Base-by-base conservation (phyloP, 768 basidiomycete genomes). In the Amanita jacksonii region DNA sequence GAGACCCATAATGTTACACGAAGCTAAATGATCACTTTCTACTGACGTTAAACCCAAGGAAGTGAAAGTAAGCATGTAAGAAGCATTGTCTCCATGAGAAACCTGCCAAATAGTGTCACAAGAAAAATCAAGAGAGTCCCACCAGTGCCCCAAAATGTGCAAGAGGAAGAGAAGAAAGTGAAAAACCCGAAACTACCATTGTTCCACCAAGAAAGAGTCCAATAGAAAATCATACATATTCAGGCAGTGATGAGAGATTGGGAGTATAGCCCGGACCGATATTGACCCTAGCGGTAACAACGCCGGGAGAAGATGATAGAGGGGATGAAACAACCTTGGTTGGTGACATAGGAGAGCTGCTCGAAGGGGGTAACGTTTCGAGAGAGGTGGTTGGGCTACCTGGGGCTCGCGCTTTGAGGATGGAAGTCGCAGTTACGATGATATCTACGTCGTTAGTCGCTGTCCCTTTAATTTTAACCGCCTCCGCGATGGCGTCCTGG, bases 361-460 rank as follows among this genome's bases (percentile, higher is more conserved):
- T 40, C 25, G 15, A 28, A n/a, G 46, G 5, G n/a, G 38, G 46
- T 20, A 41, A 41, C 9, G 31, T 18, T 18, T 47, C 40, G n/a
- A 41, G 41, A 13, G 38, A 27, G 28, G 41, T 41, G 22, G 42
- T 40, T 46, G 53, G 49, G 43, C 52, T 56, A 40, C 46, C 52
- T 24, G 67, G 59, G 40, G 66, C 64, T 45, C 66, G 63, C 23
- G 67, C 62, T 54, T 66, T 71, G 19, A 74, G 60, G 45, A 74
- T 70, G 8, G 68, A 68, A 24, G 69, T 69, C 31, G 85, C 84
- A 3, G 84, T 79, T 54, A 83, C 78, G 54, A 88, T 70, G 51
- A 88, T 84, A 52, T 88, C 85, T 41, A 89, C 80, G 54, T 86
- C 86, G 43, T 78, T 85, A 27, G 83, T 82, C 32, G 73, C 60